phyloP scores from a whole-genome alignment of 2,329 filamentous ascomycete genomes.

The Epichloe festucae region DNA sequence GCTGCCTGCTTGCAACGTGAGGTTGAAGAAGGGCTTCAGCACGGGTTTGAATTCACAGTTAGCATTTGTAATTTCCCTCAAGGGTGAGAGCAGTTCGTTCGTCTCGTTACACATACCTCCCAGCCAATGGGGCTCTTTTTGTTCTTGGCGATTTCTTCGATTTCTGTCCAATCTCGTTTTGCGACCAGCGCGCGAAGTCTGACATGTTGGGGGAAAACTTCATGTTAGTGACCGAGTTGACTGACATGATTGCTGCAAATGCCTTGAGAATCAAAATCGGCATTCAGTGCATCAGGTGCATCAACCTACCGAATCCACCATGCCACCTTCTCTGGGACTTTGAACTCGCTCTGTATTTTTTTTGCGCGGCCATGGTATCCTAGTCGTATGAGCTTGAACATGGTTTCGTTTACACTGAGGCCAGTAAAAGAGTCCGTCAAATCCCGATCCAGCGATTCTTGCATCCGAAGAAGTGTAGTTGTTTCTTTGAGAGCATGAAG shows the following conservation, averaged over 20 bases:
- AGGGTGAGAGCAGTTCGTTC: background rate
- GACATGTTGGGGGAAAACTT: background rate
- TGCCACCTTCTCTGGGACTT: slow-evolving; percentile 76
- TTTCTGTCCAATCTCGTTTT: slow-evolving; percentile 80
- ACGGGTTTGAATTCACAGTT: background rate
- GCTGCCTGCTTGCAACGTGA: slow-evolving; percentile 79
- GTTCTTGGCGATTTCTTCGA: slow-evolving; percentile 70
- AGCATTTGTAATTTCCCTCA: background rate
- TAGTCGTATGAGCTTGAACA: slow-evolving; percentile 73
- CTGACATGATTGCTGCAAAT: background rate
- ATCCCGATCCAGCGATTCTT: slow-evolving; percentile 78
- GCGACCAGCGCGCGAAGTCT: slow-evolving; percentile 79
- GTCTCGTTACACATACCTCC: slow-evolving; percentile 53
- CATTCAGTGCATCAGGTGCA: background rate
- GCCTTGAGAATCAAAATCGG: background rate
- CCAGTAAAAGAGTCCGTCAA: slow-evolving; percentile 66
- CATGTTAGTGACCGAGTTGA: background rate
- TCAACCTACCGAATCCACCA: slow-evolving; percentile 63
- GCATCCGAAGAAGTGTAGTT: slow-evolving; percentile 64
- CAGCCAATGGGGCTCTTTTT: slow-evolving; percentile 90
- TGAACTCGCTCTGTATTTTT: slow-evolving; percentile 88
- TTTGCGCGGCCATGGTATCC: slow-evolving; percentile 76
- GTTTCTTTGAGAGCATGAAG: slow-evolving; percentile 68
- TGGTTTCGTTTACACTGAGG: slow-evolving; percentile 78
- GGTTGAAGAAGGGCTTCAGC: slow-evolving; percentile 73